A percentile compares a stretch with the other conserved stretches of the same genome.
Evolutionary conservation across 2,329 filamentous ascomycete species (phyloP).

Genomic region (Botrytis tulipae): DNA sequence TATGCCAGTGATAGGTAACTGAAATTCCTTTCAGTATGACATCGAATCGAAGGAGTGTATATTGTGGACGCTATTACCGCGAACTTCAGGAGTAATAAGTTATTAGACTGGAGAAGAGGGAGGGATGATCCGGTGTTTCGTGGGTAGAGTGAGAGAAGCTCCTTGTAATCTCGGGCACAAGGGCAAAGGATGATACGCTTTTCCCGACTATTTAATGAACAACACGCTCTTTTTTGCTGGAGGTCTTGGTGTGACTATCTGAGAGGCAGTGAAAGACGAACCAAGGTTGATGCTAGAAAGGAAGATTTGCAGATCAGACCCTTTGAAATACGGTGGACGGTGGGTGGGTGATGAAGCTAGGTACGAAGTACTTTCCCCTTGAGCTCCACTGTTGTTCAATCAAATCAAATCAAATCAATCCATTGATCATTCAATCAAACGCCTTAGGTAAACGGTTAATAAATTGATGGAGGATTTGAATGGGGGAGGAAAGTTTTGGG

Average conservation of each 20-base stretch:
- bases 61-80: conserved; percentile 16
- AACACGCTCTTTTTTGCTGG: neutral
- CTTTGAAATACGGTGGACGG: conserved; percentile 16
- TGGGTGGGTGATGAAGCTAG: neutral
- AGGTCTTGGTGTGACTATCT: neutral
- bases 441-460: neutral
- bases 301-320: conserved; percentile 19
- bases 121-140: neutral
- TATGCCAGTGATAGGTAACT: conserved; percentile 9
- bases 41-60: conserved; percentile 11
- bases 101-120: neutral
- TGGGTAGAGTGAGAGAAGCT: conserved; percentile 6
- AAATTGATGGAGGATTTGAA: neutral
- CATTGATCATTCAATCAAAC: conserved; percentile 8
- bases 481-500: neutral
- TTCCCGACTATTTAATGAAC: neutral
- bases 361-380: conserved; percentile 16
- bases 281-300: conserved; percentile 18
- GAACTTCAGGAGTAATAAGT: conserved; percentile 15
- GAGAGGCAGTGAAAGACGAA: neutral
- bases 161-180: neutral
- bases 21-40: conserved; percentile 21
- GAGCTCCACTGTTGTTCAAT: conserved; percentile 6
- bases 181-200: neutral
- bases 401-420: conserved; percentile 9